These are phyloP conservation scores for Leucocoprinus sp. DNA, from an alignment of 768 basidiomycete genomes.

Conservation along the genomic window DNA sequence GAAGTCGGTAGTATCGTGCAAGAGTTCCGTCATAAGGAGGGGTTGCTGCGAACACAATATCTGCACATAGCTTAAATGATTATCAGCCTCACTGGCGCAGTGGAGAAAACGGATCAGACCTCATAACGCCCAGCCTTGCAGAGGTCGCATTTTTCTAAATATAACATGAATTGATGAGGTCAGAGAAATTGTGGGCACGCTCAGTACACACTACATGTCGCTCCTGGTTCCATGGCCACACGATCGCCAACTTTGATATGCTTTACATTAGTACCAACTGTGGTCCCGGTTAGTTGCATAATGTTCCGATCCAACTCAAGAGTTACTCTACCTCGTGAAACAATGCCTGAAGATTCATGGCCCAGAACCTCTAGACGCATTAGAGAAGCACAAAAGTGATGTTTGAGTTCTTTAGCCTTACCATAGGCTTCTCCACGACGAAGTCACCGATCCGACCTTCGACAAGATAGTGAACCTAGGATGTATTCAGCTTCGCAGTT, in stretches of 20 bases:
- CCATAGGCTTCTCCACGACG: slow-evolving; percentile 76
- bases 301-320: not conserved
- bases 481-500: not conserved
- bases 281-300: not conserved
- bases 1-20: slow-evolving; percentile 76
- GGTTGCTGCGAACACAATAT: slow-evolving; percentile 86
- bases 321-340: slow-evolving; percentile 51
- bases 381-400: slow-evolving; percentile 14
- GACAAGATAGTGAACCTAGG: slow-evolving; percentile 69
- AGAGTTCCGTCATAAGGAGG: slow-evolving; percentile 93
- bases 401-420: slow-evolving; percentile 22
- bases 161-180: slow-evolving; percentile 2
- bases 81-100: slow-evolving; percentile 20
- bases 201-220: slow-evolving; percentile 54
- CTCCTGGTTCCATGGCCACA: slow-evolving; percentile 89
- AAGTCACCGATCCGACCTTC: slow-evolving; percentile 77
- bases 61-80: slow-evolving; percentile 59
- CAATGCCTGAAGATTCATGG: slow-evolving; percentile 83
- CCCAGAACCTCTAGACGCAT: slow-evolving; percentile 65
- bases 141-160: slow-evolving; percentile 52
- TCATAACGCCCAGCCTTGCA: slow-evolving; percentile 85
- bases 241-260: slow-evolving; percentile 75
- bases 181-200: not conserved
- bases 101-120: slow-evolving; percentile 29
- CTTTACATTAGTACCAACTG: slow-evolving; percentile 72